Percentiles rank a stretch among this genome's conserved stretches.
phyloP scores from a whole-genome alignment of 345 rosid species.

The Punica granatum region DNA sequence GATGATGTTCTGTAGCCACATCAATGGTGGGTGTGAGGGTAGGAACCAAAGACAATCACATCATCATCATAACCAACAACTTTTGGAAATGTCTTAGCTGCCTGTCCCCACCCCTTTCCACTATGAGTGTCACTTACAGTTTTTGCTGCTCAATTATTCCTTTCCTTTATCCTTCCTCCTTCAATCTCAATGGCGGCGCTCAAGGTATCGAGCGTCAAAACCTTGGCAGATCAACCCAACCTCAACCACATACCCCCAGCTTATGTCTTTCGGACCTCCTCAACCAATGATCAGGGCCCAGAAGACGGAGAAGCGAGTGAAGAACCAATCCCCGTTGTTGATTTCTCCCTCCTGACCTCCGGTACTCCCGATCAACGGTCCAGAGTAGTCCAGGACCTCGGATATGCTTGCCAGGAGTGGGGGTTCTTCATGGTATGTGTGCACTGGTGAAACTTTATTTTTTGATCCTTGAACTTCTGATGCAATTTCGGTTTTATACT shows the following conservation, averaged over 20 bases:
- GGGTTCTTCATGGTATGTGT: slow-evolving; percentile 55
- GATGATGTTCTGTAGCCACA: too few species aligned
- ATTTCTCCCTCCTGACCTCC: slow-evolving; percentile 37
- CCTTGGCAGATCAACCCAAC: not conserved
- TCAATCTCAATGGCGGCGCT: not conserved
- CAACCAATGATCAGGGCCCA: not conserved
- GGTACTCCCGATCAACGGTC: slow-evolving; percentile 22
- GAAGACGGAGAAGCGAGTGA: slow-evolving; percentile 13
- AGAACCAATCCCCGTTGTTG: slow-evolving; percentile 38
- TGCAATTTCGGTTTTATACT: not conserved
- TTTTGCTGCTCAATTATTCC: not conserved
- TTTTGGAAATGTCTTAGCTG: not conserved
- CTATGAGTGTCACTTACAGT: not conserved
- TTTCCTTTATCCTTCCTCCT: not conserved
- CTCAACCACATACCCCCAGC: not conserved
- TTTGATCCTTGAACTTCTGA: not conserved
- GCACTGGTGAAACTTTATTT: not conserved
- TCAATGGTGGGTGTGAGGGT: too few species aligned
- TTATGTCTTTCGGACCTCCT: not conserved
- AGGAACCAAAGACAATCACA: too few species aligned
- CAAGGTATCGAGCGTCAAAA: not conserved
- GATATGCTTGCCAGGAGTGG: slow-evolving; percentile 52
- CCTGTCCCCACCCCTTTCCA: not conserved
- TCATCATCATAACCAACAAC: not conserved
- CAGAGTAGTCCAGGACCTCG: slow-evolving; percentile 25